phyloP scores from a whole-genome alignment of 1,139 yeast species.

The Groenewaldozyma sp. region DNA sequence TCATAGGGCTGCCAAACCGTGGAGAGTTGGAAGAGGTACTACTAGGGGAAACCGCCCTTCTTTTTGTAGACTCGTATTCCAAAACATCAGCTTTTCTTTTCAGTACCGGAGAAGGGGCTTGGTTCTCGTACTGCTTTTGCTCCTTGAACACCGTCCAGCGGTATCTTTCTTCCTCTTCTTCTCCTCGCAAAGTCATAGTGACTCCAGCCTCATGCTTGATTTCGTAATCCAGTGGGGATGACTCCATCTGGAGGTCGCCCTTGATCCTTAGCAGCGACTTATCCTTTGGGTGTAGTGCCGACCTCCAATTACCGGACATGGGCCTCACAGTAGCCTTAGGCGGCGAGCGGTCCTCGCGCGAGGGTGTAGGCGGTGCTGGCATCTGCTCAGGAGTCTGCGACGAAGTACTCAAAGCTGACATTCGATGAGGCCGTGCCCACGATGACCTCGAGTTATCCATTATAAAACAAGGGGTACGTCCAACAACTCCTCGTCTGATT shows the following conservation, averaged over 20 bases:
- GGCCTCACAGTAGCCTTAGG: neutral
- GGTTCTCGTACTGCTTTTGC: conserved; percentile 6
- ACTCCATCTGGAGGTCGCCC: conserved; percentile 26
- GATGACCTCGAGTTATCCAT: neutral
- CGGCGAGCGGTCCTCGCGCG: too few species aligned
- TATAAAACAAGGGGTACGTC: conserved; percentile 5
- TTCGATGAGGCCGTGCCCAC: neutral
- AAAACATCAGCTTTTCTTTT: conserved; percentile 18
- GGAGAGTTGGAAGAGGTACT: conserved; percentile 5
- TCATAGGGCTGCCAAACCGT: neutral
- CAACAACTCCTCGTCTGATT: conserved; percentile 41
- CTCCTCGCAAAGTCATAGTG: conserved; percentile 22
- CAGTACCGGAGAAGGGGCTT: conserved; percentile 9
- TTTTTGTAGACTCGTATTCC: conserved; percentile 20
- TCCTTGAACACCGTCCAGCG: conserved; percentile 1
- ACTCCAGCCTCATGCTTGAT: conserved; percentile 28
- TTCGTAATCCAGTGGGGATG: conserved; percentile 27
- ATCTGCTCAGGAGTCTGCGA: neutral
- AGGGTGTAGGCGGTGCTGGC: neutral
- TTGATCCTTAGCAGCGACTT: conserved; percentile 26
- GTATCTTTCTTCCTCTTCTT: conserved; percentile 11
- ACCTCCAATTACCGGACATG: neutral
- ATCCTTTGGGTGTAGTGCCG: conserved; percentile 22
- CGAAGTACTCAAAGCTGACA: conserved; percentile 1
- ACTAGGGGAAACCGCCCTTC: conserved; percentile 27